These are phyloP conservation scores for Pinus taeda DNA, from an alignment of 75 land plant genomes.

Conservation along the genomic window DNA sequence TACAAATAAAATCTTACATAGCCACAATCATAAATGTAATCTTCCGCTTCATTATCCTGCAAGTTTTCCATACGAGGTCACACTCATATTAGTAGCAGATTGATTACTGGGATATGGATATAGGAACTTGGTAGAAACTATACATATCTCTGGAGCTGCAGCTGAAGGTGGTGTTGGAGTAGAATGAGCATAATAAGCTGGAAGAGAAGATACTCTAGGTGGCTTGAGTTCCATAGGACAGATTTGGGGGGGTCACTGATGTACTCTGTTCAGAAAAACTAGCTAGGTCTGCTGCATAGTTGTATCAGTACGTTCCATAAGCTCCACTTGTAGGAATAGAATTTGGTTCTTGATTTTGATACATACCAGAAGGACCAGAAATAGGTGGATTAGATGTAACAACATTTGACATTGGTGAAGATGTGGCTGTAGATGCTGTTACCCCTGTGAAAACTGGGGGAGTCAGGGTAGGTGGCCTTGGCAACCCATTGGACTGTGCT, in stretches of 20 bases:
- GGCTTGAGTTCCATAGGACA: neutral
- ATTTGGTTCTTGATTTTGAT: constrained; percentile 9
- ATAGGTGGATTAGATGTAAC: constrained; percentile 5
- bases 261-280: neutral
- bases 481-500: constrained; percentile 12
- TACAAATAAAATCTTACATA: neutral
- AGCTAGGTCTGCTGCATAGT: neutral
- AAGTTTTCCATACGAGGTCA: neutral
- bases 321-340: constrained; percentile 10
- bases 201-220: constrained; percentile 1
- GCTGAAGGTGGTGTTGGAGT: neutral
- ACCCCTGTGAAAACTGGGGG: constrained; percentile 10
- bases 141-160: constrained; percentile 4
- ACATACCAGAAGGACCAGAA: constrained; percentile 6
- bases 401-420: constrained; percentile 9
- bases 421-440: constrained; percentile 1
- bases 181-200: neutral
- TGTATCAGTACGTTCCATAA: constrained; percentile 8
- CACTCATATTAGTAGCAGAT: neutral
- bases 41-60: neutral
- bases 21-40: neutral
- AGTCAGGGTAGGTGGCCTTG: constrained; percentile 15
- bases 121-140: neutral
- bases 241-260: neutral
- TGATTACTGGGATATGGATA: neutral